Evolutionary conservation across 495 filamentous ascomycete species (phyloP).

Genomic region (Amphirosellinia nigrospora): DNA sequence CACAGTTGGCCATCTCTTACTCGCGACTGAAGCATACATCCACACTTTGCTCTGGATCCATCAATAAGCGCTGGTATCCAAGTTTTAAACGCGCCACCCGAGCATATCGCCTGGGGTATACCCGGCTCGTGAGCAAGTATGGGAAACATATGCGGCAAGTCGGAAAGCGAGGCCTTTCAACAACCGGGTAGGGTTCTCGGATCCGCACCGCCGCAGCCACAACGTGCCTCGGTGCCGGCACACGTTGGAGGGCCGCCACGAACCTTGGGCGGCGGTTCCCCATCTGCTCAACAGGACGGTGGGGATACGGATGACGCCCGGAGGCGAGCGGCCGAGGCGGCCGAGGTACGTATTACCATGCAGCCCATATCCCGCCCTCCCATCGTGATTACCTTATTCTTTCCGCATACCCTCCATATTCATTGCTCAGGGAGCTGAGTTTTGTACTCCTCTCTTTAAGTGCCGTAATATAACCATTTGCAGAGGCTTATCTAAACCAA

Average conservation of each 20-base stretch:
- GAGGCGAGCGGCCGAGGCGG: slow-evolving; percentile 68
- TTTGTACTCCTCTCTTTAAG: background rate
- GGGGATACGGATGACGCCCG: slow-evolving; percentile 56
- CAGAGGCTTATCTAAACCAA: background rate
- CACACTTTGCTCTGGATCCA: background rate
- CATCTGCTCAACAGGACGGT: slow-evolving; percentile 25
- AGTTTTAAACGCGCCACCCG: background rate
- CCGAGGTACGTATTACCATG: slow-evolving; percentile 62
- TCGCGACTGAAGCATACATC: background rate
- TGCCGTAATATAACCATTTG: background rate
- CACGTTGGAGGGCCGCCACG: slow-evolving; percentile 60
- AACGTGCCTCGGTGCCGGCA: slow-evolving; percentile 45
- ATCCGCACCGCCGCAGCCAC: slow-evolving; percentile 48
- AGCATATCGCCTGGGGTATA: background rate
- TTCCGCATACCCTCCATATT: background rate
- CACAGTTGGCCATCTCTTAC: background rate
- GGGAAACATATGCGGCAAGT: slow-evolving; percentile 78
- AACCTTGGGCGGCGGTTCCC: slow-evolving; percentile 53
- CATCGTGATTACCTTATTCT: background rate
- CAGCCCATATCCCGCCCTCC: background rate
- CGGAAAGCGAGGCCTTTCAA: slow-evolving; percentile 64
- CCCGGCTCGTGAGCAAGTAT: slow-evolving; percentile 49
- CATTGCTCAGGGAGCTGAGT: background rate
- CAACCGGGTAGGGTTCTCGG: slow-evolving; percentile 69
- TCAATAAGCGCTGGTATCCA: background rate